Evolutionary conservation across 257 asterid genomes (phyloP).

Genomic region (Misopates orontium): DNA sequence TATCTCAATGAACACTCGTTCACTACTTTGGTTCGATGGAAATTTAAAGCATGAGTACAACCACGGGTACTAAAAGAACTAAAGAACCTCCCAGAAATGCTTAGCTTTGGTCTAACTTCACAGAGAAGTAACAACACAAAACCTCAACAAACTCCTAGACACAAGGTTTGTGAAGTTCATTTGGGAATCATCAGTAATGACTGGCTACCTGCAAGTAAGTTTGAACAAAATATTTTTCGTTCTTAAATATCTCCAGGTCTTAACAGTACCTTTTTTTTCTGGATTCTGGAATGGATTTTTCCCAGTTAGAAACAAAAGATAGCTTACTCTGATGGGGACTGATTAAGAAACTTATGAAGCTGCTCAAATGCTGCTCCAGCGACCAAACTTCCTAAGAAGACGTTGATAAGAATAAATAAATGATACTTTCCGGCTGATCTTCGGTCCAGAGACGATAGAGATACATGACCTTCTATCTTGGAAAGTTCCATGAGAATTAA

Average conservation of each 20-base stretch:
- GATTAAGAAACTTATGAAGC: slow-evolving; percentile 67
- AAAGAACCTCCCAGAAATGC: neutral
- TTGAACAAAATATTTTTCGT: neutral
- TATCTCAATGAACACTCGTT: too few species aligned
- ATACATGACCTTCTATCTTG: slow-evolving; percentile 71
- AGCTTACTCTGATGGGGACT: slow-evolving; percentile 79
- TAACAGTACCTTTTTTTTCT: too few species aligned
- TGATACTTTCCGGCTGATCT: slow-evolving; percentile 78
- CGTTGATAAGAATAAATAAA: slow-evolving; percentile 74
- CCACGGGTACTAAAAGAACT: neutral
- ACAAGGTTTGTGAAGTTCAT: neutral
- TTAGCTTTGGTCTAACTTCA: neutral
- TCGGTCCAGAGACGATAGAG: slow-evolving; percentile 80
- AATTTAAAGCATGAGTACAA: too few species aligned
- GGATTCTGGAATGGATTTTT: too few species aligned
- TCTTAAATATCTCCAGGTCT: too few species aligned
- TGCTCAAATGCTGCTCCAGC: slow-evolving; percentile 94
- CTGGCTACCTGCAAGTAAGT: too few species aligned
- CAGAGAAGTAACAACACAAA: neutral
- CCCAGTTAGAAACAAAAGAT: neutral
- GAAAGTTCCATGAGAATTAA: slow-evolving; percentile 77
- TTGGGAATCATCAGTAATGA: neutral
- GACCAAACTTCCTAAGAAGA: slow-evolving; percentile 83
- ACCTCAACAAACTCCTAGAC: neutral
- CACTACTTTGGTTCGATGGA: too few species aligned